phyloP scores from a whole-genome alignment of 495 filamentous ascomycete genomes.

The Penicillium simplicissimum region DNA sequence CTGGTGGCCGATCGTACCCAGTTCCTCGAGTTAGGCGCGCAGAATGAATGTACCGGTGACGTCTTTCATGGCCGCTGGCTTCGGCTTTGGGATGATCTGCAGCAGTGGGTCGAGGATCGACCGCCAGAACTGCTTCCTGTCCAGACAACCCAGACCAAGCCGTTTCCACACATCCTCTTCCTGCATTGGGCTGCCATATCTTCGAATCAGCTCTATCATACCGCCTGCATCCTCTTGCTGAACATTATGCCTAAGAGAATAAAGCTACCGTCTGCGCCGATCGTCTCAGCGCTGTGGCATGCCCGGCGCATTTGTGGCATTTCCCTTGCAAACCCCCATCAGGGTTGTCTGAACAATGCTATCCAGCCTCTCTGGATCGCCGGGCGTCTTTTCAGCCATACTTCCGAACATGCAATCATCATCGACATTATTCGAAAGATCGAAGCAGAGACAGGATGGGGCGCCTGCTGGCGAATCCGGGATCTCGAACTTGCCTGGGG shows the following conservation, averaged over 20 bases:
- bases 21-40: conserved; percentile 35
- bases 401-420: conserved; percentile 44
- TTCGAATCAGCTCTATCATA: conserved; percentile 51
- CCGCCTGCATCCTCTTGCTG: conserved; percentile 47
- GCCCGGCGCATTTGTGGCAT: conserved; percentile 51
- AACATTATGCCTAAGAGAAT: conserved; percentile 40
- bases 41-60: conserved; percentile 33
- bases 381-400: conserved; percentile 46
- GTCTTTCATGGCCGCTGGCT: conserved; percentile 35
- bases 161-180: conserved; percentile 49
- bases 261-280: conserved; percentile 26
- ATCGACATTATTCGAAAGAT: conserved; percentile 43
- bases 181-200: conserved; percentile 51
- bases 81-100: conserved; percentile 44
- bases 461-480: conserved; percentile 44
- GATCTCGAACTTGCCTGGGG: conserved; percentile 50
- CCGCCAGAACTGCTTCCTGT: conserved; percentile 43
- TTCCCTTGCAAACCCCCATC: conserved; percentile 47
- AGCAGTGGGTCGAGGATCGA: conserved; percentile 42
- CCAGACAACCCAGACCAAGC: conserved; percentile 31
- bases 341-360: conserved; percentile 50
- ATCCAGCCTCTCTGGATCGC: conserved; percentile 54
- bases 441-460: conserved; percentile 49
- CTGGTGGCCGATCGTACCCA: conserved; percentile 43
- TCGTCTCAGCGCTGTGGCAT: conserved; percentile 44